A percentile compares a stretch with the other conserved stretches of the same genome.
Evolutionary conservation across 2,329 filamentous ascomycete species (phyloP).

Genomic region (Trichoderma semiorbis): DNA sequence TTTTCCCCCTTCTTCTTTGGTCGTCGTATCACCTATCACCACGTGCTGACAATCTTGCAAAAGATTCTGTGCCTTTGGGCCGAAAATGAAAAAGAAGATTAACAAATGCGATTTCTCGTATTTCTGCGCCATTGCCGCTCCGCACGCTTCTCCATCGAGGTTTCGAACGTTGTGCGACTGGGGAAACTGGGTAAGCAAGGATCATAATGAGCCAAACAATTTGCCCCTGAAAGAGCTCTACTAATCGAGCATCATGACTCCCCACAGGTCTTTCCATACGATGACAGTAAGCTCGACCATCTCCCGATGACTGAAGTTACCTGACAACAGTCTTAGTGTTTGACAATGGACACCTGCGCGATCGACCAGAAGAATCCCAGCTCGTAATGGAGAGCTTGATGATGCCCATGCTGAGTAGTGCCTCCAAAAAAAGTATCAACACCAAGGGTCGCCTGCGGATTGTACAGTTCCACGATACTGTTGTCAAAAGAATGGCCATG

Average conservation of each 20-base stretch:
- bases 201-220: background rate
- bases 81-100: conserved; percentile 19
- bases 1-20: fast-evolving
- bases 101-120: conserved; percentile 24
- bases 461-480: conserved; percentile 22
- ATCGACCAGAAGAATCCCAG: conserved; percentile 18
- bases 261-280: conserved; percentile 24
- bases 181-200: conserved; percentile 26
- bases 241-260: background rate
- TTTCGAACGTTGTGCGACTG: conserved; percentile 25
- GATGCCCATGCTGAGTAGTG: conserved; percentile 16
- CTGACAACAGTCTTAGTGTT: conserved; percentile 20
- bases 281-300: conserved; percentile 20
- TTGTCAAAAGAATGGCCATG: conserved; percentile 17
- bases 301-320: background rate
- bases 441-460: conserved; percentile 8
- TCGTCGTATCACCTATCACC: background rate
- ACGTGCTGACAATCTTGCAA: background rate
- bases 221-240: background rate
- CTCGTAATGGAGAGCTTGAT: conserved; percentile 23
- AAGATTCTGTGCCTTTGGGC: conserved; percentile 21
- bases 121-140: conserved; percentile 24
- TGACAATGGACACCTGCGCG: conserved; percentile 22
- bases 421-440: background rate
- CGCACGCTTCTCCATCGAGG: conserved; percentile 16